Conservation (phyloP, 148 eudicot genomes). For the Fagopyrum homotropicum region DNA sequence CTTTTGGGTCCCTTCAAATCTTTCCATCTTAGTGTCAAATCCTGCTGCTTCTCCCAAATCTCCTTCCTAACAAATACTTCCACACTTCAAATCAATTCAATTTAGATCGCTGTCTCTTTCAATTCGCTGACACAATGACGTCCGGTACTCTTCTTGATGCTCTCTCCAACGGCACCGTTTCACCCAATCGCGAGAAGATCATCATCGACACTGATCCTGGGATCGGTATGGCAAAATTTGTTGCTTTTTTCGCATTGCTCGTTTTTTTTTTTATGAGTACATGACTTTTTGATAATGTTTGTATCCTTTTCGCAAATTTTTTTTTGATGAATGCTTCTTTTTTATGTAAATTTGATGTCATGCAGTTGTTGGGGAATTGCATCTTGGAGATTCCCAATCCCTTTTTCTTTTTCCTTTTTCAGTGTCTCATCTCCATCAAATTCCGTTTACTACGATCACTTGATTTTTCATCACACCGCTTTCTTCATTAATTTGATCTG, state of each 20-base stretch:
- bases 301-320: neutral
- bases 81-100: neutral
- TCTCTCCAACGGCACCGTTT: slow-evolving; percentile 17
- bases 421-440: neutral
- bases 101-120: neutral
- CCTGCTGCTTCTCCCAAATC: neutral
- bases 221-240: slow-evolving; percentile 32
- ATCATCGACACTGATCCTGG: slow-evolving; percentile 96
- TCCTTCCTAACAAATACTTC: neutral
- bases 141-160: slow-evolving; percentile 20
- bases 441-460: neutral
- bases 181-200: slow-evolving; percentile 34
- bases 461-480: neutral
- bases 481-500: neutral
- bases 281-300: neutral
- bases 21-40: neutral
- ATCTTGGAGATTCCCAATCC: neutral
- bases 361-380: neutral
- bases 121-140: neutral
- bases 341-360: neutral
- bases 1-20: neutral
- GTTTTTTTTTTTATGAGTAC: neutral
- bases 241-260: neutral
- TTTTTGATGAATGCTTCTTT: neutral
- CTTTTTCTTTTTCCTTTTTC: neutral